These are phyloP conservation scores for Citrus maxima DNA, from an alignment of 345 rosid genomes.

Conservation along the genomic window DNA sequence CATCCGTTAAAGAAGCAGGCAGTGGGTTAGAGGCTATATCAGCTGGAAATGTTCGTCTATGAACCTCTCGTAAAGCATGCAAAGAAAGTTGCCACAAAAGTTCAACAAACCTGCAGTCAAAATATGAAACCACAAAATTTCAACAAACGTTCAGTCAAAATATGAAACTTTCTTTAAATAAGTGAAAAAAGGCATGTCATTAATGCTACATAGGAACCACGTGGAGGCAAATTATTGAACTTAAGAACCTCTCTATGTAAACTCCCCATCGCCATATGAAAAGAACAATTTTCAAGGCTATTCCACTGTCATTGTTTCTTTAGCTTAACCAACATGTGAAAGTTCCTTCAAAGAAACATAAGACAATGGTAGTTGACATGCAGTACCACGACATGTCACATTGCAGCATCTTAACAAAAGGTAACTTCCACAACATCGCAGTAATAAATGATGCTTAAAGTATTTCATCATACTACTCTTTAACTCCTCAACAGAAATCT, in stretches of 20 bases:
- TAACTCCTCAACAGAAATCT: neutral
- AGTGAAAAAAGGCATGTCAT: neutral
- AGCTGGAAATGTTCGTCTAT: slow-evolving; percentile 83
- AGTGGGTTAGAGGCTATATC: slow-evolving; percentile 84
- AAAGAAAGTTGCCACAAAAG: slow-evolving; percentile 98
- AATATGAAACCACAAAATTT: slow-evolving; percentile 56
- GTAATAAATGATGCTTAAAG: neutral
- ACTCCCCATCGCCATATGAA: neutral
- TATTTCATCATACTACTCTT: neutral
- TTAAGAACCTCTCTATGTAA: neutral
- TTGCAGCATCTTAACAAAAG: neutral
- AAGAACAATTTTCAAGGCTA: neutral
- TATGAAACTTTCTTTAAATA: neutral
- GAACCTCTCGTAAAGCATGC: slow-evolving; percentile 96
- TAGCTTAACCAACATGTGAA: neutral
- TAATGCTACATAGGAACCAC: neutral
- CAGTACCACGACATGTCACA: neutral
- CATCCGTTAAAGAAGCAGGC: slow-evolving; percentile 95
- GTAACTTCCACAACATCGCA: neutral
- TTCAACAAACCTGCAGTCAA: slow-evolving; percentile 85
- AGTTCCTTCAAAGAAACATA: neutral
- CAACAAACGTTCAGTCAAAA: slow-evolving; percentile 74
- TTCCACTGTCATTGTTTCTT: neutral
- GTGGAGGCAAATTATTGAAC: neutral
- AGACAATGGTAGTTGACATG: neutral